Base-by-base conservation (phyloP, 495 filamentous ascomycete species). In the Chaetomium fimeti region DNA sequence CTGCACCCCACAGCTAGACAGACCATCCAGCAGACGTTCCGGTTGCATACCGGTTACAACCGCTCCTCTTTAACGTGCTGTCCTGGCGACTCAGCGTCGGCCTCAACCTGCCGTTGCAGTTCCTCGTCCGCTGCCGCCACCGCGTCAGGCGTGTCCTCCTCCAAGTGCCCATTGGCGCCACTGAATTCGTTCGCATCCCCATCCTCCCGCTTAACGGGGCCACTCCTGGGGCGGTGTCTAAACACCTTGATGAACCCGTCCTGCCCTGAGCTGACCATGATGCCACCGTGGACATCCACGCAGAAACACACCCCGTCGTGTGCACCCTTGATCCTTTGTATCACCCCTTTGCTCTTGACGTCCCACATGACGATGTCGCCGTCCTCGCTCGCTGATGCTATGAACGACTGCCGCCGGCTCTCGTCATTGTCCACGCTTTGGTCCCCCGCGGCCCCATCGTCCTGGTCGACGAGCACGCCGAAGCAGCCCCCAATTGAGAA, bases 331-430 rank as follows among this genome's bases (percentile, higher is more conserved):
- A 87, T 74, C 29, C 83, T 78, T 79, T 97, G 92, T 20, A 97
- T 77, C 7, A 95, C 77, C 58, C 89, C 85, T 78, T 98, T 98
- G 67, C 78, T 90, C 52, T 82, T 83, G 24, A 96, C 89, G 75
- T 97, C 93, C 94, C 94, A 98, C 61, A 94, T 82, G 22, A 95
- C 77, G 20, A 97, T 84, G 24, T 85, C 83, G 0, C 91, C 91
- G 68, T 96, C 91, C 68, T 98, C 94, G 73, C 90, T 94, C 0
- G 93, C 91, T 53, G 86, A 89, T 1, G 89, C 89, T 7, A 89
- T 84, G 69, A 93, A 95, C 3, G 73, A 55, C 57, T 62, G 68
- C 65, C 63, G 43, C 20, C 68, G 53, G 5, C 64, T 51, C 20
- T 60, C 61, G 29, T 68, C 57, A 28, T 69, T 57, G 38, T 70